Evolutionary conservation across 192 early-diverging fungal species (phyloP), one percentile per base, ranked within the genome.

Genomic region (Coemansia sp.): DNA sequence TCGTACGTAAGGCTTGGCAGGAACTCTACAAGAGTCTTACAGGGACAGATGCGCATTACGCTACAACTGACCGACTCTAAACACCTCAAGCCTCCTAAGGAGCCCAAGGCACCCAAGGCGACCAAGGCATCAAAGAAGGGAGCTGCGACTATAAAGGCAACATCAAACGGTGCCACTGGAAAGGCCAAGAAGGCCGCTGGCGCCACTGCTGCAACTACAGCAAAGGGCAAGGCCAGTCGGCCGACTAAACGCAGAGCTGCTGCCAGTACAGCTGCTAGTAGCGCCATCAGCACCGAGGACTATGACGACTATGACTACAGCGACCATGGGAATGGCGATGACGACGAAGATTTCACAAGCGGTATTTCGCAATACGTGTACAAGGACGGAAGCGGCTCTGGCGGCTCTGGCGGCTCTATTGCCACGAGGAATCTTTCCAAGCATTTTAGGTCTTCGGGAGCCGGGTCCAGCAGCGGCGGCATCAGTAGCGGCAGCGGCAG

Each of bases 1-100:
- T 58, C 77, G 2, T 89, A 92, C 58, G 75, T 83, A 4, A 73
- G 79, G 48, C 55, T 78, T 2, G 80, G 78, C 1, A 49, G 67
- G 39, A 77, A 78, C 17, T 67, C 77, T 5, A 53, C 44, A 20
- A 59, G 63, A n/a, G 69, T 82, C 10, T 26, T 69, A 18, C 71
- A 75, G 23, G 80, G 80, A 22, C 61, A 75, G 39, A 42, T 75
- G 50, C 58, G 64, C 3, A 53, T 84, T 8, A 45, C 54, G 28
- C 61, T 84, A 51, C 57, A 51, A 4, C 65, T 84, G 9, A 29
- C 58, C 13, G 58, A 55, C 34, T 9, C 61, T 7, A 63, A 41
- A 13, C 30, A 35, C 20, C 9, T 32, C 15, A 58, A 53, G 17
- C 49, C 5, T 22, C 27, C 26, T 53, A 47, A 43, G 36, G 46